Evolutionary conservation across 176 grass and related monocot genomes (phyloP).

Genomic region (Triticum aestivum): DNA sequence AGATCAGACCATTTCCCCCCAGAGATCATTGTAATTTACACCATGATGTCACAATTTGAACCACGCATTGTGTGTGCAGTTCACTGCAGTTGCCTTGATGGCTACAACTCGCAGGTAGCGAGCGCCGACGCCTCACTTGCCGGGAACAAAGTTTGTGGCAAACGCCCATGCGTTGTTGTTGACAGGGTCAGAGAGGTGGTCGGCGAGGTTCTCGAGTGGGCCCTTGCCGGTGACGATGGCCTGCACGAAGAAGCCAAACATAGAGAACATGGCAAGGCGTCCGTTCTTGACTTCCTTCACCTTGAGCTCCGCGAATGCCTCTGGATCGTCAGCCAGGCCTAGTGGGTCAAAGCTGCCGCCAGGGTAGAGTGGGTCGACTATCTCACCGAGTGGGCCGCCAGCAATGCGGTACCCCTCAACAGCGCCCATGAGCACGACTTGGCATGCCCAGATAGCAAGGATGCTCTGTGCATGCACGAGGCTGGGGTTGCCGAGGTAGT

Average conservation of each 20-base stretch:
- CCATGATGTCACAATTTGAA: too few relatives aligned
- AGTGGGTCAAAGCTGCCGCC: constrained; percentile 66
- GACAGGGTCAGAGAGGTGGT: constrained; percentile 64
- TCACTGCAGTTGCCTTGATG: too few relatives aligned
- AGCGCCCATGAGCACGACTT: constrained; percentile 56
- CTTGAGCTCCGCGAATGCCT: constrained; percentile 64
- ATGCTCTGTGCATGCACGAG: constrained; percentile 74
- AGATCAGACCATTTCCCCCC: too few relatives aligned
- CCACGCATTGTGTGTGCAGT: too few relatives aligned
- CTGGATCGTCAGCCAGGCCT: constrained; percentile 57
- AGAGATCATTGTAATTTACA: too few relatives aligned
- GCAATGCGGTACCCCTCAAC: constrained; percentile 61
- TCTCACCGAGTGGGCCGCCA: constrained; percentile 64
- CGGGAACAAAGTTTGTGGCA: constrained; percentile 70
- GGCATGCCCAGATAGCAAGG: constrained; percentile 64
- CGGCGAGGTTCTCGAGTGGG: constrained; percentile 59
- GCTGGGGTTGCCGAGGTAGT: constrained; percentile 81
- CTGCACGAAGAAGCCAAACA: constrained; percentile 73
- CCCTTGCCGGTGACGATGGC: constrained; percentile 72
- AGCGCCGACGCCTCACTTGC: constrained; percentile 27
- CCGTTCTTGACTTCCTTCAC: constrained; percentile 78
- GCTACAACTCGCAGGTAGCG: too few relatives aligned
- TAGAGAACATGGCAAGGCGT: constrained; percentile 65
- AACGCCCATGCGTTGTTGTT: constrained; percentile 75
- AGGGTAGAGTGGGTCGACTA: constrained; percentile 56